A percentile compares a stretch with the other conserved stretches of the same genome.
phyloP scores from a whole-genome alignment of 495 filamentous ascomycete genomes.

The Chlorociboria aeruginascens region DNA sequence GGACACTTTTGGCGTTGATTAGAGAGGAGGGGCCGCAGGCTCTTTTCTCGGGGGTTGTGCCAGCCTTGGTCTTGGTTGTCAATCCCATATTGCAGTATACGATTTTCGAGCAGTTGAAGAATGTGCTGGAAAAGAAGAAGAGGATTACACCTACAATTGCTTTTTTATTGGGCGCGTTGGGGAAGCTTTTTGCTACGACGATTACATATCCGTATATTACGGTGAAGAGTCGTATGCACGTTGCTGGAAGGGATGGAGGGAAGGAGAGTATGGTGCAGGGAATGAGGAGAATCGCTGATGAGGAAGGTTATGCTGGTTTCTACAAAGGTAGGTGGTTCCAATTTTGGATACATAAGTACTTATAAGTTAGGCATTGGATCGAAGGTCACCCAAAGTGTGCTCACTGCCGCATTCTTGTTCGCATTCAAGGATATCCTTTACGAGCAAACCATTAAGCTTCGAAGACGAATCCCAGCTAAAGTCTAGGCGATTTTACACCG shows the following conservation, averaged over 20 bases:
- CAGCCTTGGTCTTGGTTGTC: slow-evolving; percentile 85
- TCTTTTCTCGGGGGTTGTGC: slow-evolving; percentile 85
- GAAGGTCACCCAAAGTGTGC: slow-evolving; percentile 90
- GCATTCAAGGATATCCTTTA: slow-evolving; percentile 87
- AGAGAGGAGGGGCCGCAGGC: slow-evolving; percentile 68
- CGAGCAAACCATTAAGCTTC: slow-evolving; percentile 38
- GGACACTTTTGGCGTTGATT: slow-evolving; percentile 65
- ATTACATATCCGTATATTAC: slow-evolving; percentile 99
- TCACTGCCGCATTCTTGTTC: slow-evolving; percentile 94
- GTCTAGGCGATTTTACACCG: slow-evolving; percentile 12
- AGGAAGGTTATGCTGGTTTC: slow-evolving; percentile 80
- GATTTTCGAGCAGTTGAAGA: slow-evolving; percentile 94
- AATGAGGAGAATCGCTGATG: slow-evolving; percentile 64
- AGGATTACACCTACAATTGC: slow-evolving; percentile 70
- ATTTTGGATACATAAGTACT: slow-evolving; percentile 2
- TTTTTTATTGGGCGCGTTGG: slow-evolving; percentile 83
- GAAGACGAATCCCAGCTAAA: slow-evolving; percentile 29
- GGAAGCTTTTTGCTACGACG: slow-evolving; percentile 84
- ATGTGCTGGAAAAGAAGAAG: slow-evolving; percentile 35
- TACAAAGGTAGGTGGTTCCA: slow-evolving; percentile 64
- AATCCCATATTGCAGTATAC: slow-evolving; percentile 99
- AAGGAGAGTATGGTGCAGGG: slow-evolving; percentile 63
- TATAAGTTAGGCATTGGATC: slow-evolving; percentile 63
- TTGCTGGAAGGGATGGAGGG: slow-evolving; percentile 54
- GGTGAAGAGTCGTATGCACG: slow-evolving; percentile 93